Base-by-base conservation (phyloP, 73 alveolate species). In the Stentor roeselii region DNA sequence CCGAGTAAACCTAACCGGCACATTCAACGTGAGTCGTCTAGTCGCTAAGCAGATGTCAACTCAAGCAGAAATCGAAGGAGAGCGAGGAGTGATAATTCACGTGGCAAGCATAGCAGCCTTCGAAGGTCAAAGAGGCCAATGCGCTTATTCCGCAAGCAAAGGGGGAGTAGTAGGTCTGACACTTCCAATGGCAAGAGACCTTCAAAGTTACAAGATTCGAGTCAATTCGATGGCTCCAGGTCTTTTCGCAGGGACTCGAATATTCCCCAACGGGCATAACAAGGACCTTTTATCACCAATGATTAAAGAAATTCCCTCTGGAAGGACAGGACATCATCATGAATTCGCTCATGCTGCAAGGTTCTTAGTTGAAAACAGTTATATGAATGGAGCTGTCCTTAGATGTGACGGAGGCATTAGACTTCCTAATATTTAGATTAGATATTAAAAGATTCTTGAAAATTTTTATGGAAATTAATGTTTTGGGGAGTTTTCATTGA, bases 121-220 rank as follows among this genome's bases (percentile, higher is more conserved):
- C 37, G 99, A 95, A 85, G 99, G 98, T 30, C 90, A 93, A 75
- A 93, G 94, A 90, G 99, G 98, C 27, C 83, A 91, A 78, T 85
- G 88, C 15, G 95, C 95, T 38, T 95, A 95, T 90, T 83, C 97
- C 37, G 96, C 96, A 27, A 76, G 95, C 60, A 95, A 95, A 86
- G 99, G 99, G 11, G 99, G 97, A 41, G 87, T 95, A 11, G 90
- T 85, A 30, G 98, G 97, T 40, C 93, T 95, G 93, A 92, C 97
- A 32, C 88, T 92, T 59, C 99, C 99, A 37, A 92, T 95, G 96
- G 99, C 99, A 37, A 93, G 99, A 83, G 99, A 95, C 76, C 87
- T 95, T 61, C 97, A 96, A 31, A 86, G 87, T 59, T 93, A 42
- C 77, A 96, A 96, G 42, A 92, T 95, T 39, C 91, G 99, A 85